Conservation (phyloP, 345 rosid genomes). For the Gossypium raimondii region DNA sequence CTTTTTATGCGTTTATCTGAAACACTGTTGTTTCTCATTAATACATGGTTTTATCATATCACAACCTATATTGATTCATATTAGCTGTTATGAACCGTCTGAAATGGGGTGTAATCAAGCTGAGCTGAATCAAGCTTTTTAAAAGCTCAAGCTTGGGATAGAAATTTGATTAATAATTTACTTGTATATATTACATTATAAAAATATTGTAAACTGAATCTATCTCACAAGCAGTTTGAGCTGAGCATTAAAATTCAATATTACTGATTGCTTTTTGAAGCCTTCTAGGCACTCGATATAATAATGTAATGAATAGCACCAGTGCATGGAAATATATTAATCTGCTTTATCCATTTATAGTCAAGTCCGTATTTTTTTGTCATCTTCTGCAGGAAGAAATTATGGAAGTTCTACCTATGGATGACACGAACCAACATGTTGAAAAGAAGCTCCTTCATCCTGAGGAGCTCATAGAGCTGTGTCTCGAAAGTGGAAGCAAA, state of each 20-base stretch:
- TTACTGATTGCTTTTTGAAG: background rate
- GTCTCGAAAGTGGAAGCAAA: constrained; percentile 48
- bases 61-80: background rate
- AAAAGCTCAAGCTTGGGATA: background rate
- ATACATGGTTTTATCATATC: background rate
- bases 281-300: background rate
- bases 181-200: background rate
- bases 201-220: background rate
- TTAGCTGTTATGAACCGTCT: background rate
- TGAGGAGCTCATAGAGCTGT: constrained; percentile 65
- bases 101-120: background rate
- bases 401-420: constrained; percentile 33
- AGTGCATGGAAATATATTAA: background rate
- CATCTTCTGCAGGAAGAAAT: constrained; percentile 58
- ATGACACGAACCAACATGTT: constrained; percentile 32
- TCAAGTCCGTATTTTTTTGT: background rate
- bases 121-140: background rate
- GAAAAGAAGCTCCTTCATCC: constrained; percentile 51
- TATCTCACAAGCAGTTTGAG: background rate
- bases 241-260: background rate
- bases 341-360: background rate
- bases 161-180: background rate
- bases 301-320: background rate
- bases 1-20: background rate
- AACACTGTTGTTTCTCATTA: background rate